These are phyloP conservation scores for Guadua angustifolia DNA, from an alignment of 176 grass and related monocot species.

Conservation along the genomic window DNA sequence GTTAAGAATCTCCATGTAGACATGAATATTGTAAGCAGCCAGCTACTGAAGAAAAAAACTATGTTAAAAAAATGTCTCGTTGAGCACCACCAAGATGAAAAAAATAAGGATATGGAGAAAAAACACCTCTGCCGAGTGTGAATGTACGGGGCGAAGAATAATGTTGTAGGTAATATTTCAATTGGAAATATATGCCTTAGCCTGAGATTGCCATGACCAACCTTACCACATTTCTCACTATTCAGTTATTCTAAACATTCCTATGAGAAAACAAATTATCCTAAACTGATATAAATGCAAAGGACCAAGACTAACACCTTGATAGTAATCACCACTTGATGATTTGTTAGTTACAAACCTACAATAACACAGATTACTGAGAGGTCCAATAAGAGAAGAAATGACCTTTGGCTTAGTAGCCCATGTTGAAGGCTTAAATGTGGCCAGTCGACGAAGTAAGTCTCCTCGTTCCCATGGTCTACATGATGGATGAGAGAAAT, in stretches of 20 bases:
- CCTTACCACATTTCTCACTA: constrained; percentile 16
- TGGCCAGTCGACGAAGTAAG: constrained; percentile 81
- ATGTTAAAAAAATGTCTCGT: background rate
- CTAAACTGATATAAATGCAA: background rate
- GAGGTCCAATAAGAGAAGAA: constrained; percentile 25
- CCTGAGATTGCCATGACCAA: constrained; percentile 3
- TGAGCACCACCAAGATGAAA: background rate
- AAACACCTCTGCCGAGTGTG: background rate
- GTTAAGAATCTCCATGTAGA: background rate
- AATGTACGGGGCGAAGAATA: background rate
- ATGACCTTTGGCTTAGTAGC: constrained; percentile 85
- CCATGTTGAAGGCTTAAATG: constrained; percentile 89
- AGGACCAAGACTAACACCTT: constrained; percentile 14
- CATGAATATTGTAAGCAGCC: background rate
- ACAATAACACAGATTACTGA: background rate
- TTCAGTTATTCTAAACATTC: constrained; percentile 16
- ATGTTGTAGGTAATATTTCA: constrained; percentile 6
- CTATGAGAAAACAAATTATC: background rate
- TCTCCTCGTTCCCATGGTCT: constrained; percentile 95
- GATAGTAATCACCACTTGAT: constrained; percentile 3
- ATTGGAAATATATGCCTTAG: constrained; percentile 6
- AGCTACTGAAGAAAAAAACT: constrained; percentile 6
- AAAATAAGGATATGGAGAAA: background rate
- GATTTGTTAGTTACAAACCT: background rate
- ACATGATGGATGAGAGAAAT: constrained; percentile 66